These are phyloP conservation scores for Trichomonascus vanleenenianus DNA, from an alignment of 805 yeast species.

Conservation along the genomic window DNA sequence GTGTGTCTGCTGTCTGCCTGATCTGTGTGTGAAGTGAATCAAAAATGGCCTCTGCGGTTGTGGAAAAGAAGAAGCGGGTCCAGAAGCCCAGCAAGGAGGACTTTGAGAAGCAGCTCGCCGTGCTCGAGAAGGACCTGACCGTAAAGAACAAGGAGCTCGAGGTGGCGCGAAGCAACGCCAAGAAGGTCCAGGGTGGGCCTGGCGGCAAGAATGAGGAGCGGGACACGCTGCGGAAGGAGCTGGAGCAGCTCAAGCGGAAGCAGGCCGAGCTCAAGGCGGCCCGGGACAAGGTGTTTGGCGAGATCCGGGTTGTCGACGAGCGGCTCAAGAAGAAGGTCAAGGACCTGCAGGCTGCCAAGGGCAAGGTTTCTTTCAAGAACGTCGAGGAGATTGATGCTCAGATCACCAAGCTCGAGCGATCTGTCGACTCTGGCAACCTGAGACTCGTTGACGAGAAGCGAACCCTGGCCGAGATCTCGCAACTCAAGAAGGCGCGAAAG, in stretches of 20 bases:
- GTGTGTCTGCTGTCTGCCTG: no score
- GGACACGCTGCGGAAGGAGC: constrained; percentile 45
- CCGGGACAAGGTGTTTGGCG: constrained; percentile 44
- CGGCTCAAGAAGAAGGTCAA: constrained; percentile 63
- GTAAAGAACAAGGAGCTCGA: constrained; percentile 21
- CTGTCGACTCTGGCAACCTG: constrained; percentile 69
- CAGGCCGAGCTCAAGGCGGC: constrained; percentile 39
- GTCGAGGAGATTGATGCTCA: constrained; percentile 31
- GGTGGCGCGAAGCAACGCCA: constrained; percentile 21
- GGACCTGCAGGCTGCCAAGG: constrained; percentile 64
- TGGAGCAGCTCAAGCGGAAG: constrained; percentile 38
- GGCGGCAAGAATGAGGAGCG: constrained; percentile 29
- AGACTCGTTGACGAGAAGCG: constrained; percentile 88
- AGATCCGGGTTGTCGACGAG: constrained; percentile 63
- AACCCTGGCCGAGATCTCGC: constrained; percentile 73
- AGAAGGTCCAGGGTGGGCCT: constrained; percentile 17
- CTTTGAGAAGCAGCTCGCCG: constrained; percentile 23
- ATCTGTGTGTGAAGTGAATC: no score
- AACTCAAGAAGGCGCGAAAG: constrained; percentile 72
- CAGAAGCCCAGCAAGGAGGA: constrained; percentile 22
- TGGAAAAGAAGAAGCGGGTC: constrained; percentile 13
- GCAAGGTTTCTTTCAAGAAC: constrained; percentile 54
- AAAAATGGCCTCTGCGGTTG: no score
- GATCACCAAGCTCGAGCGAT: constrained; percentile 48
- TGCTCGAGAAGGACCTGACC: constrained; percentile 23